phyloP scores from a whole-genome alignment of 306 rosid genomes.

The Rubus idaeus region DNA sequence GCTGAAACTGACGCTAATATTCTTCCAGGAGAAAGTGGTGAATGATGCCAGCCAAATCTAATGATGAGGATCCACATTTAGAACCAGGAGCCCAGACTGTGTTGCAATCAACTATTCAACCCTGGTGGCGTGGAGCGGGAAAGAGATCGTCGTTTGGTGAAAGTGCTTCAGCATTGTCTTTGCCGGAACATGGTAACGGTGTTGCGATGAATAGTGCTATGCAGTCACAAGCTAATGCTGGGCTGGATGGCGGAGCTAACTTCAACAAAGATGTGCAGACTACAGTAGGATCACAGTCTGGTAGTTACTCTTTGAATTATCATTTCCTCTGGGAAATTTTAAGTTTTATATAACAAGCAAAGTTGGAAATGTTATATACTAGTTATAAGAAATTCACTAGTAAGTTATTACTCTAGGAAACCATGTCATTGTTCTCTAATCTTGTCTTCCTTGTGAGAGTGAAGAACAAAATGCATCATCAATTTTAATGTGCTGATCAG shows the following conservation, averaged over 20 bases:
- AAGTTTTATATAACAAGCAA: not conserved
- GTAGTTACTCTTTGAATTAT: slow-evolving; percentile 33
- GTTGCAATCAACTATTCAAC: slow-evolving; percentile 48
- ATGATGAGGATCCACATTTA: slow-evolving; percentile 37
- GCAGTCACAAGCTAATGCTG: slow-evolving; percentile 33
- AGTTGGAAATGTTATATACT: not conserved
- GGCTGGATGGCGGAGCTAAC: slow-evolving; percentile 30
- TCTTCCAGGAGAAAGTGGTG: slow-evolving; percentile 34
- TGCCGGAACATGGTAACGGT: slow-evolving; percentile 39
- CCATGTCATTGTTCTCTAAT: not conserved
- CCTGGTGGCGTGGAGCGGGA: slow-evolving; percentile 64
- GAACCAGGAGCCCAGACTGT: slow-evolving; percentile 33
- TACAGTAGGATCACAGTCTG: slow-evolving; percentile 37
- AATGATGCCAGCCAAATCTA: slow-evolving; percentile 73
- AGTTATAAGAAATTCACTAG: not conserved
- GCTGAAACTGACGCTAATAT: slow-evolving; percentile 7
- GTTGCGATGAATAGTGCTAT: slow-evolving; percentile 36
- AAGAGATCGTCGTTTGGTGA: slow-evolving; percentile 24
- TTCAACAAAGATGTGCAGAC: slow-evolving; percentile 32
- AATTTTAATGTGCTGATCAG: not conserved
- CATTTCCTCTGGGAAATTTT: slow-evolving; percentile 7
- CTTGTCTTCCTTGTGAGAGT: slow-evolving; percentile 1
- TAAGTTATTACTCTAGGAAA: not conserved
- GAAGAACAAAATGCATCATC: not conserved
- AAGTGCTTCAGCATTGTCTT: slow-evolving; percentile 41